A percentile compares a stretch with the other conserved stretches of the same genome.
phyloP scores from a whole-genome alignment of 1,284 basidiomycete species.

The Macrocystidia cucumis region DNA sequence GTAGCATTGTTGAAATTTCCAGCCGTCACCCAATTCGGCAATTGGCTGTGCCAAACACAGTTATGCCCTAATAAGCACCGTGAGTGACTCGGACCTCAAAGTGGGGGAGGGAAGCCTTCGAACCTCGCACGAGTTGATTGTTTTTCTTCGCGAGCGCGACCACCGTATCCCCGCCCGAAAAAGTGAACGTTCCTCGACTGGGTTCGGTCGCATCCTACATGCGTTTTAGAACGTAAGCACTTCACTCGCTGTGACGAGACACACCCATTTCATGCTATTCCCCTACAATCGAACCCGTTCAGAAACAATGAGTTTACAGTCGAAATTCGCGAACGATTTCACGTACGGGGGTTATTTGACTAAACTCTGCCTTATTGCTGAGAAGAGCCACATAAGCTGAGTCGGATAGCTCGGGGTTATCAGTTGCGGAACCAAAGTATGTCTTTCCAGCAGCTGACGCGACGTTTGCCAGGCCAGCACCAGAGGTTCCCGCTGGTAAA shows the following conservation, averaged over 20 bases:
- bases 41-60: conserved; percentile 40
- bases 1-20: conserved; percentile 24
- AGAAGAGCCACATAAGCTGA: conserved; percentile 12
- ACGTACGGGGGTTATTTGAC: conserved; percentile 10
- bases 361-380: conserved; percentile 8
- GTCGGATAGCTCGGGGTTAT: conserved; percentile 15
- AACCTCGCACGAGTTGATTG: conserved; percentile 24
- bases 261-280: conserved; percentile 12
- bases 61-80: conserved; percentile 22
- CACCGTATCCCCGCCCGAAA: conserved; percentile 14
- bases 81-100: background rate
- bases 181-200: conserved; percentile 15
- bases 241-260: background rate
- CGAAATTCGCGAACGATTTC: background rate
- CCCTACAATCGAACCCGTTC: background rate
- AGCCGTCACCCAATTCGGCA: conserved; percentile 32
- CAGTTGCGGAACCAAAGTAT: conserved; percentile 17
- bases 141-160: conserved; percentile 22
- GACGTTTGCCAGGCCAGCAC: conserved; percentile 24
- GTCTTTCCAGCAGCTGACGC: conserved; percentile 14
- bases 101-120: background rate
- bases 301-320: background rate
- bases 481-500: conserved; percentile 16
- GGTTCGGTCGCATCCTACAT: conserved; percentile 14
- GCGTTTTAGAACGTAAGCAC: background rate